Evolutionary conservation across 2,329 filamentous ascomycete species (phyloP).

Genomic region (Coniochaeta prunicola): DNA sequence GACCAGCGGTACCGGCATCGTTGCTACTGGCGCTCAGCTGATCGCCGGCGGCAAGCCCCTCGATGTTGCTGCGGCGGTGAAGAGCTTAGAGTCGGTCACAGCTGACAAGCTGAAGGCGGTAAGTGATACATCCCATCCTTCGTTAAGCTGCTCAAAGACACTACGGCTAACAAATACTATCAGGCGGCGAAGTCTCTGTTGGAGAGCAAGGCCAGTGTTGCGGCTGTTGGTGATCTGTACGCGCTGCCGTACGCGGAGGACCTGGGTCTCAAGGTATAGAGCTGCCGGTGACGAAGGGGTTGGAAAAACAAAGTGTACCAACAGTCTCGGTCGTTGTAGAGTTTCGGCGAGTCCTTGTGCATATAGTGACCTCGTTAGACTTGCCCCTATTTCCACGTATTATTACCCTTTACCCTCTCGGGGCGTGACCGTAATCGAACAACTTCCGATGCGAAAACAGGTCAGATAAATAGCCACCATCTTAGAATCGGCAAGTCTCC

Average conservation of each 20-base stretch:
- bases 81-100: slow-evolving; percentile 74
- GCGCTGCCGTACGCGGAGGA: slow-evolving; percentile 90
- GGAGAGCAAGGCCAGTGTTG: slow-evolving; percentile 81
- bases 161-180: slow-evolving; percentile 21
- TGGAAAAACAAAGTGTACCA: slow-evolving; percentile 28
- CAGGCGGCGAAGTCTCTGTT: slow-evolving; percentile 84
- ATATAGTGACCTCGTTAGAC: slow-evolving; percentile 37
- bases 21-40: slow-evolving; percentile 77
- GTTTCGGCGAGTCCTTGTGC: slow-evolving; percentile 31
- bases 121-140: slow-evolving; percentile 28
- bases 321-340: slow-evolving; percentile 32
- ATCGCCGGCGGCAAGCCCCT: slow-evolving; percentile 75
- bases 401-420: not conserved
- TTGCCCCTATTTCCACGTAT: slow-evolving; percentile 13
- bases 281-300: slow-evolving; percentile 10
- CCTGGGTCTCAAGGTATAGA: slow-evolving; percentile 89
- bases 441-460: not conserved
- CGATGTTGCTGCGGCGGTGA: slow-evolving; percentile 72
- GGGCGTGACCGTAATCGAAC: not conserved
- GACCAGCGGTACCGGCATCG: slow-evolving; percentile 67
- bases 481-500: too few relatives aligned
- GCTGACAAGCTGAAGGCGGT: slow-evolving; percentile 80
- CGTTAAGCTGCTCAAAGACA: not conserved
- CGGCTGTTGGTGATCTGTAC: slow-evolving; percentile 85
- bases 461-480: too few relatives aligned